Evolutionary conservation across 352 stramenopile genomes (phyloP).

Genomic region (Globisporangium cederbergense): DNA sequence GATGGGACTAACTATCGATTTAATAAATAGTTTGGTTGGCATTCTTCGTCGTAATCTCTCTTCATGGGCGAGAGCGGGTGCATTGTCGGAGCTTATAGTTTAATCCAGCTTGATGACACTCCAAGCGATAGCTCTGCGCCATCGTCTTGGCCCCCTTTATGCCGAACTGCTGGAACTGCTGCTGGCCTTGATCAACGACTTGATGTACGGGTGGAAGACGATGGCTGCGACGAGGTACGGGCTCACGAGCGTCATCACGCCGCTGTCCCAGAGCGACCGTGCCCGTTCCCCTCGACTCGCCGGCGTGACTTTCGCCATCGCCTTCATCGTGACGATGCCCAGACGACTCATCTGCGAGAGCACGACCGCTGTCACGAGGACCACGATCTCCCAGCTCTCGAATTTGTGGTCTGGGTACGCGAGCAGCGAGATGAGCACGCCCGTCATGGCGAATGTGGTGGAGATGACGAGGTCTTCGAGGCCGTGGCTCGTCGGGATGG

Average conservation of each 20-base stretch:
- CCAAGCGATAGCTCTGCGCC: no score
- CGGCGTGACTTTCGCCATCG: constrained; percentile 29
- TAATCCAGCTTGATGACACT: neutral
- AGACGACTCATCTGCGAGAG: constrained; percentile 36
- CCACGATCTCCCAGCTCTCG: constrained; percentile 31
- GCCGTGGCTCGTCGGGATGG: neutral
- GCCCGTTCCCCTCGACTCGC: constrained; percentile 14
- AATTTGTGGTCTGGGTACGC: constrained; percentile 16
- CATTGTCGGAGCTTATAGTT: neutral
- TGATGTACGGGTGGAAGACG: constrained; percentile 62
- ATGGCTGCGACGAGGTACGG: constrained; percentile 61
- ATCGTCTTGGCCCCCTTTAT: neutral
- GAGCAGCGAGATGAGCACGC: constrained; percentile 24
- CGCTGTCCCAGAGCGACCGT: constrained; percentile 38
- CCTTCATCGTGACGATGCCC: constrained; percentile 37
- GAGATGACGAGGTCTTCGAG: constrained; percentile 25
- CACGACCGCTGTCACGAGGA: constrained; percentile 28
- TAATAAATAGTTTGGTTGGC: neutral
- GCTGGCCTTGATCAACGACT: constrained; percentile 33
- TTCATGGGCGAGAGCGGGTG: no score
- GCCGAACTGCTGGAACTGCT: neutral
- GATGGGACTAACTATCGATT: neutral
- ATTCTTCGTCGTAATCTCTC: no score
- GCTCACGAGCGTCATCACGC: constrained; percentile 51
- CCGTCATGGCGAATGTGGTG: constrained; percentile 13